Evolutionary conservation across 2,329 filamentous ascomycete genomes (phyloP).

Genomic region (Nothophoma quercina): DNA sequence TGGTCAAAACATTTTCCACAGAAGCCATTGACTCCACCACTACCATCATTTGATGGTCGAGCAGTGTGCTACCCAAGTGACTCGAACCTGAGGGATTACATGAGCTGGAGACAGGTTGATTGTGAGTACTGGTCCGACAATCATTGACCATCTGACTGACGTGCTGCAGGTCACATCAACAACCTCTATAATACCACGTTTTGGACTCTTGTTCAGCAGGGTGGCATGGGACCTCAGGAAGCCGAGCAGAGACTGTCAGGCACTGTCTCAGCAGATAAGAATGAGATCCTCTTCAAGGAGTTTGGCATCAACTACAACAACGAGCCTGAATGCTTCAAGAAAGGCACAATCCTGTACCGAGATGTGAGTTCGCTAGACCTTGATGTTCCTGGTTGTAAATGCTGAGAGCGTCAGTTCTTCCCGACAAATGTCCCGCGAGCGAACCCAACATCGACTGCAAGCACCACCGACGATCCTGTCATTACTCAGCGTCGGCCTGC

Average conservation of each 20-base stretch:
- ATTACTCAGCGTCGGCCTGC: constrained; percentile 25
- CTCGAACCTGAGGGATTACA: constrained; percentile 86
- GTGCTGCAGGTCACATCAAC: constrained; percentile 82
- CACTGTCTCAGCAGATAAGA: constrained; percentile 85
- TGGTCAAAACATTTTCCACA: constrained; percentile 81
- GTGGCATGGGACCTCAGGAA: constrained; percentile 76
- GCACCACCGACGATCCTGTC: not conserved
- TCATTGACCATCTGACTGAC: not conserved
- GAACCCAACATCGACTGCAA: constrained; percentile 5
- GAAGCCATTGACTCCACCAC: constrained; percentile 71
- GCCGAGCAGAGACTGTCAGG: constrained; percentile 85
- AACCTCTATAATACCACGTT: constrained; percentile 98
- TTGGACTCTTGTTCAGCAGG: constrained; percentile 84
- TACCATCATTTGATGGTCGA: constrained; percentile 91
- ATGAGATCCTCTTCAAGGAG: constrained; percentile 89
- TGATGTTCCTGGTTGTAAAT: not conserved
- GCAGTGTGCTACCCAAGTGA: constrained; percentile 88
- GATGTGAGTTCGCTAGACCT: constrained; percentile 64
- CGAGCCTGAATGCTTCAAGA: constrained; percentile 89
- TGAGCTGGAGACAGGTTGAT: constrained; percentile 96
- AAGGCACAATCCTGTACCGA: constrained; percentile 88
- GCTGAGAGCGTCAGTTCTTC: constrained; percentile 37
- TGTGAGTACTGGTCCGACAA: constrained; percentile 64
- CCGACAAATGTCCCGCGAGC: constrained; percentile 23
- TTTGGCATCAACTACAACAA: constrained; percentile 99